A percentile compares a stretch with the other conserved stretches of the same genome.
phyloP scores from a whole-genome alignment of 225 moss, liverwort and hornwort species.

The Bryoerythrophyllum caledonicum region DNA sequence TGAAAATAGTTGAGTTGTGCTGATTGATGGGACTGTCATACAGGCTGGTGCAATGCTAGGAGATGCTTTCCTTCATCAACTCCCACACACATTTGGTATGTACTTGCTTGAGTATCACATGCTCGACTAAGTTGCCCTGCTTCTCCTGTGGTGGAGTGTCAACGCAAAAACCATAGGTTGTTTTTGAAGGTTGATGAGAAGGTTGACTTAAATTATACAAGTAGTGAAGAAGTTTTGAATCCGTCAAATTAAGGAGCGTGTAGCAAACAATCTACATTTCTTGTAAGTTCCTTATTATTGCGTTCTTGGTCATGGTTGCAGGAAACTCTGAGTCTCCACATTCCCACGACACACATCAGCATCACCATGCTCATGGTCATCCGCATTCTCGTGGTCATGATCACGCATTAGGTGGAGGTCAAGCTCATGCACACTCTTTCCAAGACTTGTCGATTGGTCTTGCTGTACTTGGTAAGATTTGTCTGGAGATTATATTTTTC shows the following conservation, averaged over 20 bases:
- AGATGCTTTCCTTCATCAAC: conserved; percentile 76
- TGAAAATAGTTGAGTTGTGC: background rate
- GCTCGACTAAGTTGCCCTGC: background rate
- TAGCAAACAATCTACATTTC: background rate
- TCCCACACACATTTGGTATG: conserved; percentile 72
- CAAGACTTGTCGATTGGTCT: conserved; percentile 64
- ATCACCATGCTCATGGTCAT: conserved; percentile 29
- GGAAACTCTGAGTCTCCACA: conserved; percentile 38
- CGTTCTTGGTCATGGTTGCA: conserved; percentile 16
- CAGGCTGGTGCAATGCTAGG: conserved; percentile 84
- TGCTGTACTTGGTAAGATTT: conserved; percentile 54
- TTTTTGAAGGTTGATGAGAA: conserved; percentile 13
- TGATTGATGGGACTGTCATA: conserved; percentile 7
- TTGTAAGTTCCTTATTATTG: background rate
- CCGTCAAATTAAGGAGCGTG: background rate
- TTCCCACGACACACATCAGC: conserved; percentile 34
- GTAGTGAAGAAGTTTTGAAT: background rate
- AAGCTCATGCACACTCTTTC: conserved; percentile 59
- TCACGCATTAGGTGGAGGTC: conserved; percentile 30
- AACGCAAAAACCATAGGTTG: background rate
- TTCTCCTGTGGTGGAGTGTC: background rate
- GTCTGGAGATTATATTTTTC: background rate
- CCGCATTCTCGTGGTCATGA: conserved; percentile 28
- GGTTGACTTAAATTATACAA: background rate
- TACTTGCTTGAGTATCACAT: conserved; percentile 2